Conservation (phyloP, 2,329 filamentous ascomycete genomes). For the Fusarium begoniae region DNA sequence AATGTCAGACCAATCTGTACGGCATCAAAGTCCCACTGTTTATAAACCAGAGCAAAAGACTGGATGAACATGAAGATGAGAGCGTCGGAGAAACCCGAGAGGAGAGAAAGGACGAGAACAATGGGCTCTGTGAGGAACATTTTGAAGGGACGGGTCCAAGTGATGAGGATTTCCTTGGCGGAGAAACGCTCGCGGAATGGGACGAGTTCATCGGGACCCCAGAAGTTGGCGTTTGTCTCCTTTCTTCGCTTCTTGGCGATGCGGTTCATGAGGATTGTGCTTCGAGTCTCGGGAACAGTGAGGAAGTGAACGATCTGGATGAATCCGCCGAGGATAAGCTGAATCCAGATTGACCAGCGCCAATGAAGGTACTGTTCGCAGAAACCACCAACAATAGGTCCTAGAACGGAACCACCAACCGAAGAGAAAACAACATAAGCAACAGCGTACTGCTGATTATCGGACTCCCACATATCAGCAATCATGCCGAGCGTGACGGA, state of each 20-base stretch:
- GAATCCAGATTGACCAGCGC: slow-evolving; percentile 84
- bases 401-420: slow-evolving; percentile 79
- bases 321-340: slow-evolving; percentile 78
- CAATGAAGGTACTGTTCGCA: slow-evolving; percentile 73
- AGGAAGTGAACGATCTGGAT: slow-evolving; percentile 74
- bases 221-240: slow-evolving; percentile 67
- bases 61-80: slow-evolving; percentile 83
- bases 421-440: slow-evolving; percentile 82
- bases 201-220: slow-evolving; percentile 77
- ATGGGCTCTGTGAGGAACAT: slow-evolving; percentile 82
- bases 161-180: slow-evolving; percentile 62
- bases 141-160: slow-evolving; percentile 72
- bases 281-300: slow-evolving; percentile 80
- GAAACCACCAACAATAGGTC: slow-evolving; percentile 82
- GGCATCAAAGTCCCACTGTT: slow-evolving; percentile 70
- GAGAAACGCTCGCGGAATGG: slow-evolving; percentile 68
- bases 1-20: slow-evolving; percentile 68
- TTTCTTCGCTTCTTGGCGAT: slow-evolving; percentile 80
- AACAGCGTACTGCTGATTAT: slow-evolving; percentile 78
- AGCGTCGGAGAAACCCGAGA: slow-evolving; percentile 77
- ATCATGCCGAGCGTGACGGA: slow-evolving; percentile 80
- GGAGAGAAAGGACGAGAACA: slow-evolving; percentile 73
- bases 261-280: slow-evolving; percentile 79
- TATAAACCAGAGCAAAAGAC: slow-evolving; percentile 73
- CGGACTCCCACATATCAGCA: slow-evolving; percentile 76